A percentile compares a stretch with the other conserved stretches of the same genome.
These are phyloP conservation scores for Pseudotulostoma volvatum DNA, from an alignment of 495 filamentous ascomycete genomes.

Conservation along the genomic window DNA sequence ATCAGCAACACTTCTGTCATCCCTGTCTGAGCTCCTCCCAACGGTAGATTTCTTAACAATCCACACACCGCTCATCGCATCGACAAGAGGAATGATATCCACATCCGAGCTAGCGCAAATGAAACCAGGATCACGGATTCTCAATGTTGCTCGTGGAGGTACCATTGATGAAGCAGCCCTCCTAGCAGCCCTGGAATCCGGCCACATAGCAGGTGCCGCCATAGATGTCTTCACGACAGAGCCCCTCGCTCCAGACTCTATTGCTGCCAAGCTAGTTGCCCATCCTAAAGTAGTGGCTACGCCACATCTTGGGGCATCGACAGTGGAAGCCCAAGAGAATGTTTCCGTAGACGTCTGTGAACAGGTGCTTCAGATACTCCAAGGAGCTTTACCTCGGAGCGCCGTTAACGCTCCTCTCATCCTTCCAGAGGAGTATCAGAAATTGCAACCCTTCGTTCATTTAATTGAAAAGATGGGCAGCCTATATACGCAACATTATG, in stretches of 20 bases:
- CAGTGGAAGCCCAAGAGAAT: conserved; percentile 63
- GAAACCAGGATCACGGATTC: conserved; percentile 46
- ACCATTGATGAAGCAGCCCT: conserved; percentile 59
- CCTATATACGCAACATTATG: conserved; percentile 56
- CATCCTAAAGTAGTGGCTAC: conserved; percentile 52
- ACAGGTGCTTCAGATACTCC: conserved; percentile 51
- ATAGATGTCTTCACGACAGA: conserved; percentile 62
- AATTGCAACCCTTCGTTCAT: conserved; percentile 50
- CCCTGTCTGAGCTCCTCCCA: conserved; percentile 38
- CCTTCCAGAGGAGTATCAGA: conserved; percentile 52
- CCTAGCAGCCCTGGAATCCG: conserved; percentile 45
- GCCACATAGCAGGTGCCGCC: conserved; percentile 53
- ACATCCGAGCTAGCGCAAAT: conserved; percentile 44
- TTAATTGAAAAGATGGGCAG: conserved; percentile 54
- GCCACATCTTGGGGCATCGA: conserved; percentile 57
- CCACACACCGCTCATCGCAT: conserved; percentile 57
- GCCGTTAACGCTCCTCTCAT: conserved; percentile 63
- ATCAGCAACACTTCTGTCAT: conserved; percentile 37
- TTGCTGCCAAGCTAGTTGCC: conserved; percentile 36
- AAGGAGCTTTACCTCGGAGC: conserved; percentile 46
- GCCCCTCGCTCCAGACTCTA: conserved; percentile 35
- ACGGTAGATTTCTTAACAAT: conserved; percentile 57
- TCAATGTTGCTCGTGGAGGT: conserved; percentile 60
- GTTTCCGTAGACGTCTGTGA: conserved; percentile 58
- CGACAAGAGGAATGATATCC: conserved; percentile 49